Base-by-base conservation (phyloP, 2,329 filamentous ascomycete genomes). In the Pseudocercospora vitis region DNA sequence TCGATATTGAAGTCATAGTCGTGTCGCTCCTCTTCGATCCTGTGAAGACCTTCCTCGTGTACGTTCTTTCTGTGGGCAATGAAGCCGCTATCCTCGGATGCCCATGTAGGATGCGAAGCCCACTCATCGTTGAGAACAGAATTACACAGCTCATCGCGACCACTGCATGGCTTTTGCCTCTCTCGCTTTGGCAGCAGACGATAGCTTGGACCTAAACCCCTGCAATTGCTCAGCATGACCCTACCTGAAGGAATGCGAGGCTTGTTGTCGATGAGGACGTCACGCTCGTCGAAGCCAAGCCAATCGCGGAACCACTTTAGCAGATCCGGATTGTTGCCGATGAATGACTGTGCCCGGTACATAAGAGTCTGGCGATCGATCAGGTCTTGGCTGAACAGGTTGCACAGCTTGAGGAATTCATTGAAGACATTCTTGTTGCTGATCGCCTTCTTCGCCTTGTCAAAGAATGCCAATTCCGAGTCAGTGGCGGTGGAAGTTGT, bases 1-100 rank as follows among this genome's bases (percentile, higher is more conserved):
- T 99, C 94, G 49, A 99, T 97, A 68, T 96, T 94, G 74, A 95
- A 96, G 71, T 99, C 94, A 65, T 99, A 99, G 68, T 99, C 94
- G 68, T 99, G 94, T 3, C 94, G 88, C 71, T 99, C 94, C 72
- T 99, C 94, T 72, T 99, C 94, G 56, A 99, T 96, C 16, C 94
- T 82, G 69, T 99, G 94, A 7, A 99, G 82, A 26, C 88, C 88
- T 71, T 99, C 94, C 71, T 99, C 94, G 60, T 88, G 95, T 50
- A 87, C 84, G 65, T 99, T 99, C 81, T 99, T 99, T 58, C 92
- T 85, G 73, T 99, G 94, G 9, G 94, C 94, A 55, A 99, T 92
- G 65, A 99, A 99, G 0, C 94, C 94, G 39, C 89, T 95, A 68
- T 99, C 94, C 72, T 99, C 94, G 1, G 92, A 97, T 1, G 92